Evolutionary conservation across 495 filamentous ascomycete genomes (phyloP).

Genomic region (Daldinia bambusicola): DNA sequence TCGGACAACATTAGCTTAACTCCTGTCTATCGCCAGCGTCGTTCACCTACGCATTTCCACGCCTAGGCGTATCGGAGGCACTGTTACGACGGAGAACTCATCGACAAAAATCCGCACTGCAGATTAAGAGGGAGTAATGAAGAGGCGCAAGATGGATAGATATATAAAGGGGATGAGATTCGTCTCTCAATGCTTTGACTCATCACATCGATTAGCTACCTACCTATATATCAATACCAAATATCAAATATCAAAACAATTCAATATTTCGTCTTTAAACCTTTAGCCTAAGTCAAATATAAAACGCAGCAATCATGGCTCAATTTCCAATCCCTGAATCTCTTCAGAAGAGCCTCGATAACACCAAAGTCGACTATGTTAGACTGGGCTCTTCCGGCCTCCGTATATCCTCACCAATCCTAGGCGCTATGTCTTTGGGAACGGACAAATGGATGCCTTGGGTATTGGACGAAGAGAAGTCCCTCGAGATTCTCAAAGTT

Average conservation of each 20-base stretch:
- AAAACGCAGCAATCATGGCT: conserved; percentile 9
- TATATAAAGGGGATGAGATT: neutral
- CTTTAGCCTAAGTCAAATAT: neutral
- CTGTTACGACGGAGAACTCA: neutral
- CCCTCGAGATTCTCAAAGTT: conserved; percentile 68
- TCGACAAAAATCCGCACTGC: neutral
- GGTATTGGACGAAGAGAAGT: conserved; percentile 63
- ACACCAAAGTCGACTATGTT: conserved; percentile 37
- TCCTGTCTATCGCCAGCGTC: neutral
- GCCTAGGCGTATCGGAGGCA: neutral
- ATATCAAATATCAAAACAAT: conserved; percentile 2
- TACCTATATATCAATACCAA: conserved; percentile 7
- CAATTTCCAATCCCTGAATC: conserved; percentile 30
- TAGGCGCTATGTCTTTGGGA: conserved; percentile 70
- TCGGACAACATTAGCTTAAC: conserved; percentile 2
- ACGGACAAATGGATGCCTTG: conserved; percentile 59
- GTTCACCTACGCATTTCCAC: neutral
- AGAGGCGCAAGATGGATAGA: neutral
- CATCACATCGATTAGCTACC: neutral
- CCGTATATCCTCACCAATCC: conserved; percentile 66
- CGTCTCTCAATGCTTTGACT: neutral
- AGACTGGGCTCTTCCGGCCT: conserved; percentile 60
- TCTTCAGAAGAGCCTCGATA: conserved; percentile 34
- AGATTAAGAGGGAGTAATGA: neutral
- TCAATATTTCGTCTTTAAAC: neutral